These are phyloP conservation scores for Gossypium arboreum DNA, from an alignment of 345 rosid genomes.

Conservation along the genomic window DNA sequence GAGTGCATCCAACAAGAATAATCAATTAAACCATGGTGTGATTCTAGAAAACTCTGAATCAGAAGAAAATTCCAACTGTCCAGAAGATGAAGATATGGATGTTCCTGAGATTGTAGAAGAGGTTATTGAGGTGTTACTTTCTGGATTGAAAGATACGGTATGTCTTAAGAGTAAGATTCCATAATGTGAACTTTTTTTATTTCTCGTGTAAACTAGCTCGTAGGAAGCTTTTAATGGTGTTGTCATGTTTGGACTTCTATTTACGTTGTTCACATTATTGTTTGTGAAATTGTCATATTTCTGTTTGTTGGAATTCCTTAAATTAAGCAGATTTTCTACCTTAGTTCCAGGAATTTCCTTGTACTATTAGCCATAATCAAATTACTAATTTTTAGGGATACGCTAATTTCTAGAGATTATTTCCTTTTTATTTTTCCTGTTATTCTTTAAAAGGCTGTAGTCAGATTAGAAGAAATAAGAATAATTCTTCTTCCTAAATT, in stretches of 20 bases:
- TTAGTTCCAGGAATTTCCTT: too few relatives aligned
- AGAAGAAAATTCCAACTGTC: slow-evolving; percentile 33
- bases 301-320: neutral
- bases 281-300: neutral
- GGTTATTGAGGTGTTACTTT: slow-evolving; percentile 79
- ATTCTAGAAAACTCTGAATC: slow-evolving; percentile 23
- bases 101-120: slow-evolving; percentile 88
- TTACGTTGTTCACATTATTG: neutral
- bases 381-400: too few relatives aligned
- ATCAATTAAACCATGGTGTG: slow-evolving; percentile 25
- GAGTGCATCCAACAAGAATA: slow-evolving; percentile 36
- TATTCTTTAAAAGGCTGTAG: too few relatives aligned
- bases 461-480: too few relatives aligned
- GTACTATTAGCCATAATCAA: too few relatives aligned
- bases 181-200: slow-evolving; percentile 13
- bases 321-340: too few relatives aligned
- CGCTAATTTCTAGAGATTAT: too few relatives aligned
- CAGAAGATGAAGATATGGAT: slow-evolving; percentile 72
- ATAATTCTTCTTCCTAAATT: too few relatives aligned
- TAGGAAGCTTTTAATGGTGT: slow-evolving; percentile 4
- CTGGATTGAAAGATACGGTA: slow-evolving; percentile 90
- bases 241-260: slow-evolving; percentile 11
- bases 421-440: too few relatives aligned
- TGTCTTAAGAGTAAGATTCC: slow-evolving; percentile 38
- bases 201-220: slow-evolving; percentile 16